Base-by-base conservation (phyloP, 202 grass and related monocot genomes). In the Panicum virgatum region DNA sequence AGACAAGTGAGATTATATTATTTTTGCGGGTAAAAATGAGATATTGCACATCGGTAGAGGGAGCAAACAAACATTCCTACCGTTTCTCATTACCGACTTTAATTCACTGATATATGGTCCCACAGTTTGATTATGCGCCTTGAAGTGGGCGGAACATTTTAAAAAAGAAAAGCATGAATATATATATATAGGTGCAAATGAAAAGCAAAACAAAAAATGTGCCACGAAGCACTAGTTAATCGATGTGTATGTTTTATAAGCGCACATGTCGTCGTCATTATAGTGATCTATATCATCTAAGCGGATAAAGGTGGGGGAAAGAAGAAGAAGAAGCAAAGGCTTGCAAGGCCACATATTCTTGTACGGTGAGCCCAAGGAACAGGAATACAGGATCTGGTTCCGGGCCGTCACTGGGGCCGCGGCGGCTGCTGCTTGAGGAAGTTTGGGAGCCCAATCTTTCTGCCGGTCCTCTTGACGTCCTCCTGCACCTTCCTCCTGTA, bases 361-460 rank as follows among this genome's bases (percentile, higher is more conserved):
- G 27, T 65, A 65, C 36, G 30, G 58, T 15, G 34, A 66, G 45
- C 16, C 6, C 8, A 54, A n/a, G 53, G 18, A 19, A 42, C 20
- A 1, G 12, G 42, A 59, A n/a, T n/a, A n/a, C n/a, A n/a, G n/a
- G 32, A 34, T 36, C 32, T 65, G 19, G 2, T 87, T 83, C 9
- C 26, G 57, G 38, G 70, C 54, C 45, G 27, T 43, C 0, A 80
- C 6, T 37, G n/a, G n/a, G n/a, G n/a, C n/a, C n/a, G n/a, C n/a
- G n/a, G 54, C 54, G 26, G 76, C 3, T 47, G 16, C 3, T 36
- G 59, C 37, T 90, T 89, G 81, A 91, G 92, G 30, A 98, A 98
- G 77, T 86, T 98, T 0, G 86, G 80, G 69, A 93, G 92, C 19
- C 92, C 96, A 40, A 96, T 80, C 62, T 98, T 98, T 15, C 54